These are phyloP conservation scores for Ambispora gerdemannii DNA, from an alignment of 192 early-diverging fungal species.

Conservation along the genomic window DNA sequence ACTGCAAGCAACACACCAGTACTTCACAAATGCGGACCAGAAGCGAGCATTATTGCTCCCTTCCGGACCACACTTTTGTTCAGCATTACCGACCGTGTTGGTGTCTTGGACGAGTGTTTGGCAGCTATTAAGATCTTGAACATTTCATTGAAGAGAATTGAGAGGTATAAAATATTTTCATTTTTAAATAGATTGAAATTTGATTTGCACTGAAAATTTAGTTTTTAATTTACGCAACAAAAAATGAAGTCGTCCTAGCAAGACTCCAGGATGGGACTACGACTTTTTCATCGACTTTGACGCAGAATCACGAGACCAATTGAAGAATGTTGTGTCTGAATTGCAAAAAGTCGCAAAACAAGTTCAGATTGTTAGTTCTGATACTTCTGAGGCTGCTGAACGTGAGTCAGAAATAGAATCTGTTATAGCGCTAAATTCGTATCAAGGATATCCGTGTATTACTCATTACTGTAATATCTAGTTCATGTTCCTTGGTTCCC, in stretches of 20 bases:
- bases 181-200: too few species aligned
- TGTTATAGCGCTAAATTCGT: too few species aligned
- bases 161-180: slow-evolving; percentile 76
- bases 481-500: slow-evolving; percentile 81
- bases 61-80: slow-evolving; percentile 66
- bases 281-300: slow-evolving; percentile 94
- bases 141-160: slow-evolving; percentile 91
- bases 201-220: too few species aligned
- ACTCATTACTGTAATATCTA: neutral
- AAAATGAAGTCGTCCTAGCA: slow-evolving; percentile 66
- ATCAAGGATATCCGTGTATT: too few species aligned
- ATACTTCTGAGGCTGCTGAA: slow-evolving; percentile 36
- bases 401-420: too few species aligned
- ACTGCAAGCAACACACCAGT: neutral
- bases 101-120: slow-evolving; percentile 82
- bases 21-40: neutral
- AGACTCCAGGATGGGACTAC: slow-evolving; percentile 74
- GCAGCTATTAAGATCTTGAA: slow-evolving; percentile 61
- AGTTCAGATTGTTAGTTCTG: slow-evolving; percentile 62
- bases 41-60: slow-evolving; percentile 23
- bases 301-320: slow-evolving; percentile 57
- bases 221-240: neutral
- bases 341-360: slow-evolving; percentile 68
- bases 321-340: slow-evolving; percentile 56
- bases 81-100: slow-evolving; percentile 80